Percentiles rank a stretch among this genome's conserved stretches.
Evolutionary conservation across 2,329 filamentous ascomycete species (phyloP).

Genomic region (Chrysosporium queenslandicum): DNA sequence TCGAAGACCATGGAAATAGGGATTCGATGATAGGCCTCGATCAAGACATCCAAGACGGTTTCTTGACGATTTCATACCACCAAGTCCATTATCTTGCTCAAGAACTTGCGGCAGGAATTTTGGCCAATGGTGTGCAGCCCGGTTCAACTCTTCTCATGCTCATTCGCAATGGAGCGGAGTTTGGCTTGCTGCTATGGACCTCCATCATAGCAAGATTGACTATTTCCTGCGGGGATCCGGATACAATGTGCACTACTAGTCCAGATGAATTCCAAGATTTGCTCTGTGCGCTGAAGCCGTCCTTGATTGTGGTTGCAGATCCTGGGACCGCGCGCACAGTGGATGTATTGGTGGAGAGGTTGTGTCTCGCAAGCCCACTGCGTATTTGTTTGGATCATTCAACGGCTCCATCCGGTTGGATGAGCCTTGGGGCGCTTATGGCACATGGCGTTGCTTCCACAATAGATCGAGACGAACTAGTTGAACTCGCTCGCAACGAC

Average conservation of each 20-base stretch:
- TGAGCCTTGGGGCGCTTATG: not conserved
- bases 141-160: conserved; percentile 6
- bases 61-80: conserved; percentile 1
- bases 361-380: not conserved
- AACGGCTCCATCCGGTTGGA: not conserved
- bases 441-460: not conserved
- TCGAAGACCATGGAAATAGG: not conserved
- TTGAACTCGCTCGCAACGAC: not conserved
- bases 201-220: conserved; percentile 5
- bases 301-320: not conserved
- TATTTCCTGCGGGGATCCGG: conserved; percentile 1
- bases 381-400: not conserved
- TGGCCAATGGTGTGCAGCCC: conserved; percentile 8
- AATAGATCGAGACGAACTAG: not conserved
- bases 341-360: not conserved
- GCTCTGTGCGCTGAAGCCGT: not conserved
- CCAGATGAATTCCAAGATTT: not conserved
- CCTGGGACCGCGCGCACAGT: not conserved
- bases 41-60: not conserved
- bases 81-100: conserved; percentile 7
- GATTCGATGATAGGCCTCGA: not conserved
- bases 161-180: conserved; percentile 8
- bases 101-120: conserved; percentile 2
- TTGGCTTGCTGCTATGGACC: conserved; percentile 8
- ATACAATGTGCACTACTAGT: not conserved